phyloP scores from a whole-genome alignment of 768 basidiomycete genomes.

The Neoboletus brunneissimus region DNA sequence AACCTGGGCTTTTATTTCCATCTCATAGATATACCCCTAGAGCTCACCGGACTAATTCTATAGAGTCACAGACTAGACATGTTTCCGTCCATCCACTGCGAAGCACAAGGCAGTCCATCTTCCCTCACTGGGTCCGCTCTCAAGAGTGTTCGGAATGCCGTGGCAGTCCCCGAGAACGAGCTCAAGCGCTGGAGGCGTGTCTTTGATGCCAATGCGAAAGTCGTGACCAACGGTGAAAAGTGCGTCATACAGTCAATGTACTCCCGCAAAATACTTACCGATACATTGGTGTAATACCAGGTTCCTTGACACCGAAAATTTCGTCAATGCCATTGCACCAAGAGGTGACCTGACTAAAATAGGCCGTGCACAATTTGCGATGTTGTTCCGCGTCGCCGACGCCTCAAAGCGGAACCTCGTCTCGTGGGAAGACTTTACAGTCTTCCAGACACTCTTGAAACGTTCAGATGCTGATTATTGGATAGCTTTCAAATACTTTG shows the following conservation, averaged over 20 bases:
- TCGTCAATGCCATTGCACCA: conserved; percentile 94
- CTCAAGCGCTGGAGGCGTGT: conserved; percentile 84
- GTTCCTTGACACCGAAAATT: conserved; percentile 82
- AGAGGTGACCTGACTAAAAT: conserved; percentile 82
- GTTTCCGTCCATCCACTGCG: conserved; percentile 49
- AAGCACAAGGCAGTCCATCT: conserved; percentile 39
- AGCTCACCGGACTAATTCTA: conserved; percentile 29
- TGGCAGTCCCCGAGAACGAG: conserved; percentile 77
- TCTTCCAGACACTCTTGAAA: conserved; percentile 92
- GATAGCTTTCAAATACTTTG: conserved; percentile 95
- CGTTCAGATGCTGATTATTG: conserved; percentile 95
- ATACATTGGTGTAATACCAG: conserved; percentile 39
- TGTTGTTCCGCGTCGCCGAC: conserved; percentile 89
- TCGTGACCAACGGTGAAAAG: conserved; percentile 75
- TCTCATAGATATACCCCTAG: conserved; percentile 36
- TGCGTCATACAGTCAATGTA: conserved; percentile 39
- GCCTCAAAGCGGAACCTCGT: conserved; percentile 69
- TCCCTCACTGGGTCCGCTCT: conserved; percentile 55
- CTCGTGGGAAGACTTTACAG: conserved; percentile 93
- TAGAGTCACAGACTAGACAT: conserved; percentile 31
- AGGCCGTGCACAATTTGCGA: conserved; percentile 81
- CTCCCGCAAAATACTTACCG: conserved; percentile 20
- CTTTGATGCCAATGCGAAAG: conserved; percentile 82
- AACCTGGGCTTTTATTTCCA: conserved; percentile 12
- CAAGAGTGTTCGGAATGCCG: conserved; percentile 62